A percentile compares a stretch with the other conserved stretches of the same genome.
Conservation (phyloP, 2,329 filamentous ascomycete genomes). For the Neonectria coccinea region DNA sequence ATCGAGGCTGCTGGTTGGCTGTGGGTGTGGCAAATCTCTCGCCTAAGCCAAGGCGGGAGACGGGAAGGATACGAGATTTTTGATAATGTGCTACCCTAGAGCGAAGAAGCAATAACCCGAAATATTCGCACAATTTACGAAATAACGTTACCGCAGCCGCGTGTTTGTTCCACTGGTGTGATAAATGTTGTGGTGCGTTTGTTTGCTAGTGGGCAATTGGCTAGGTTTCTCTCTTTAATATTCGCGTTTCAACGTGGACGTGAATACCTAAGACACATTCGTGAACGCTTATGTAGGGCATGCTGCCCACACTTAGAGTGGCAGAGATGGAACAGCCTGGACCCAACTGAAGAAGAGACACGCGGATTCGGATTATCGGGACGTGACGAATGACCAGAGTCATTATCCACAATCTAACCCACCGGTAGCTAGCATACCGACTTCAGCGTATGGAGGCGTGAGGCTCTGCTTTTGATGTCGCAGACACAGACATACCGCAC, state of each 20-base stretch:
- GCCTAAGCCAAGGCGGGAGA: conserved; percentile 11
- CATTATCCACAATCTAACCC: neutral
- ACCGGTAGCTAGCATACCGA: neutral
- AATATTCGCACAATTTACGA: neutral
- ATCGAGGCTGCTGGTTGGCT: conserved; percentile 16
- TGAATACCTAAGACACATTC: neutral
- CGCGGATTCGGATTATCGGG: neutral
- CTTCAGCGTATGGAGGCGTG: neutral
- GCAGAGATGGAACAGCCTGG: conserved; percentile 11
- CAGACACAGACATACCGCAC: conserved; percentile 17
- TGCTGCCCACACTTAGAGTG: neutral
- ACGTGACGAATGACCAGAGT: neutral
- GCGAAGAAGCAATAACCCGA: neutral
- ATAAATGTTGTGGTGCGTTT: neutral
- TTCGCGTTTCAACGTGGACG: neutral
- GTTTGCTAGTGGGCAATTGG: neutral
- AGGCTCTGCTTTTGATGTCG: conserved; percentile 22
- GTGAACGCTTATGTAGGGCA: neutral
- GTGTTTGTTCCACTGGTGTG: too few species aligned
- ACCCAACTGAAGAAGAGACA: neutral
- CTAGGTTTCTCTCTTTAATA: neutral
- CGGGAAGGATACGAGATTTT: neutral
- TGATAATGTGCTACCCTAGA: neutral
- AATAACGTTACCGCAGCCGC: too few species aligned
- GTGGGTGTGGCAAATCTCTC: neutral